Evolutionary conservation across 2,329 filamentous ascomycete species (phyloP).

Genomic region (Aspergillaceae sp.): DNA sequence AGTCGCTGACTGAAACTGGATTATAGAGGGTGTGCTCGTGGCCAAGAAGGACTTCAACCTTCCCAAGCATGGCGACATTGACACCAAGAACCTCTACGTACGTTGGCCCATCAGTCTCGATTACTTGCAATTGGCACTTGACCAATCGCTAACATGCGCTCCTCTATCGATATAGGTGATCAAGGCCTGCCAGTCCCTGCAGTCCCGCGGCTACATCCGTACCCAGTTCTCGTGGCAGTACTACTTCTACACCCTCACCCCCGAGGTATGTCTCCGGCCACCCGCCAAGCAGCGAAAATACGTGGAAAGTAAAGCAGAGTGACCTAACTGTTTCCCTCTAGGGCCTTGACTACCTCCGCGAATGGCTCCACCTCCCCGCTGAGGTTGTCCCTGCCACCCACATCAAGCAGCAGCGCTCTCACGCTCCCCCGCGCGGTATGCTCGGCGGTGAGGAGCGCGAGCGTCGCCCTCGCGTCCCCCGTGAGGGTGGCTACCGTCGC

Average conservation of each 20-base stretch:
- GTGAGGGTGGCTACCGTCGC: slow-evolving; percentile 85
- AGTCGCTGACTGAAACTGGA: slow-evolving; percentile 12
- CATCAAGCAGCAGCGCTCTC: slow-evolving; percentile 99
- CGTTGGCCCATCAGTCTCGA: slow-evolving; percentile 11
- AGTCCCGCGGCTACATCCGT: slow-evolving; percentile 97
- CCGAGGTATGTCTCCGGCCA: slow-evolving; percentile 46
- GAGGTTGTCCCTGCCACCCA: slow-evolving; percentile 99
- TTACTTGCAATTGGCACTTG: neutral
- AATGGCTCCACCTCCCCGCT: slow-evolving; percentile 99
- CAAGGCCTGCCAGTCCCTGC: slow-evolving; percentile 98
- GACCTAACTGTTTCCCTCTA: slow-evolving; percentile 5
- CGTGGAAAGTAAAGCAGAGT: neutral
- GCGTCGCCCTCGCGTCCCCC: slow-evolving; percentile 69
- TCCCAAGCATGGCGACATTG: slow-evolving; percentile 94
- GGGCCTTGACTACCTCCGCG: slow-evolving; percentile 99
- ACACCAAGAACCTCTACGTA: slow-evolving; percentile 98
- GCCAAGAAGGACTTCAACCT: slow-evolving; percentile 99
- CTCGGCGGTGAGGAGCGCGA: slow-evolving; percentile 78
- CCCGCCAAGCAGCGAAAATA: too few relatives aligned
- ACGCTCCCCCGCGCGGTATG: slow-evolving; percentile 98
- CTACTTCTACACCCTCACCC: slow-evolving; percentile 99
- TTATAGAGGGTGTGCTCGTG: slow-evolving; percentile 69
- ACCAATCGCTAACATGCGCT: too few relatives aligned
- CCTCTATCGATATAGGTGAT: slow-evolving; percentile 51
- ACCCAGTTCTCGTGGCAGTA: slow-evolving; percentile 99